Conservation (phyloP, 441 rosid species). For the Viola pubescens region DNA sequence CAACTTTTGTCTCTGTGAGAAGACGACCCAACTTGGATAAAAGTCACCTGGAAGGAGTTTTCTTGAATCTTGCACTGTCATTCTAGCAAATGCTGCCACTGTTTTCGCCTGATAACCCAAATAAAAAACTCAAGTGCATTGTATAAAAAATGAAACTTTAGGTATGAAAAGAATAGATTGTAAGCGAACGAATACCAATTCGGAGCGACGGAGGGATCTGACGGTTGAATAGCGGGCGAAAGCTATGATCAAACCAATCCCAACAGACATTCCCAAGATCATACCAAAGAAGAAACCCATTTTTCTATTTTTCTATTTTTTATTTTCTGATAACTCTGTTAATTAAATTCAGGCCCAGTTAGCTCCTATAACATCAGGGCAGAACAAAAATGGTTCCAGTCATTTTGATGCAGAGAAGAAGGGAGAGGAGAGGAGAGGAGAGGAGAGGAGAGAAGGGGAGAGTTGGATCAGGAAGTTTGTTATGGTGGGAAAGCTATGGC, state of each 20-base stretch:
- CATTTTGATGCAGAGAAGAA: too few relatives aligned
- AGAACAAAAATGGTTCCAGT: neutral
- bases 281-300: constrained; percentile 62
- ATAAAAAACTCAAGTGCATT: neutral
- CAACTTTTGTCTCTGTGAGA: constrained; percentile 74
- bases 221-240: constrained; percentile 52
- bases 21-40: constrained; percentile 87
- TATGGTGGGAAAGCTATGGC: neutral
- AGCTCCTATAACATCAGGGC: too few relatives aligned
- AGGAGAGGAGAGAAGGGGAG: neutral
- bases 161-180: too few relatives aligned
- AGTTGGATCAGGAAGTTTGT: neutral
- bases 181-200: constrained; percentile 36
- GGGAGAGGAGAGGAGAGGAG: too few relatives aligned
- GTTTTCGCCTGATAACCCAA: constrained; percentile 42
- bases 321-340: neutral
- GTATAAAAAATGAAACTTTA: too few relatives aligned
- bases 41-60: constrained; percentile 53
- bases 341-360: neutral
- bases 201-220: constrained; percentile 57
- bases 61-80: constrained; percentile 82
- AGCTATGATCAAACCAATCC: constrained; percentile 53
- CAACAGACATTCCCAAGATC: constrained; percentile 50
- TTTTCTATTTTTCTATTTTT: constrained; percentile 13
- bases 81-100: constrained; percentile 86